Percentiles rank a stretch among this genome's conserved stretches.
phyloP scores from a whole-genome alignment of 495 filamentous ascomycete genomes.

The Talaromyces ruber region DNA sequence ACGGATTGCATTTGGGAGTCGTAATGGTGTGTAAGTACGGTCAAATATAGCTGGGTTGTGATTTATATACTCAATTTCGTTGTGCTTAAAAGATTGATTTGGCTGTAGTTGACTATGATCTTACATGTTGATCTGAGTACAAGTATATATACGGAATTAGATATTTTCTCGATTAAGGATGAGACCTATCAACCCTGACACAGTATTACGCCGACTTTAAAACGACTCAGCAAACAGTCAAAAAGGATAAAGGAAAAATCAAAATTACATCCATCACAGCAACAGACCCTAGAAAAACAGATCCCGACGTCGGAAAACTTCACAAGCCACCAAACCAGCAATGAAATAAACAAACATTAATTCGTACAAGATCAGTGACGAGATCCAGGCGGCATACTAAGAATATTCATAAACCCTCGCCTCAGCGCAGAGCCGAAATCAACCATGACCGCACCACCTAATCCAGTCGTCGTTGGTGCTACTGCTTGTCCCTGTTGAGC shows the following conservation, averaged over 20 bases:
- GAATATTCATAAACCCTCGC: slow-evolving; percentile 6
- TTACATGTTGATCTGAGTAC: background rate
- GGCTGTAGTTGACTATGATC: background rate
- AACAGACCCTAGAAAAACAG: background rate
- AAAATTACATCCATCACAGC: background rate
- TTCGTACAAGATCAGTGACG: background rate
- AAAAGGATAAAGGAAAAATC: background rate
- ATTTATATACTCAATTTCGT: background rate
- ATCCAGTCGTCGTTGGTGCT: background rate
- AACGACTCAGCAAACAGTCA: background rate
- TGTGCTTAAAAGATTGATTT: background rate
- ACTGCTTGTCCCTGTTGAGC: background rate
- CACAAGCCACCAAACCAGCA: background rate
- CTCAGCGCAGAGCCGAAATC: slow-evolving; percentile 2
- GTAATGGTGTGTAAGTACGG: background rate
- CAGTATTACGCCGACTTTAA: no score
- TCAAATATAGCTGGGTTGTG: background rate
- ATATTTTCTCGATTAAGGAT: background rate
- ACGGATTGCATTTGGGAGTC: slow-evolving; percentile 31
- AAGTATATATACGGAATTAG: background rate
- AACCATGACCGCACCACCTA: background rate
- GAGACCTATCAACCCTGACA: background rate
- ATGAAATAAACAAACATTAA: background rate
- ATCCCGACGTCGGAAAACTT: background rate
- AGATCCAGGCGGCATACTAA: background rate